phyloP scores from a whole-genome alignment of 2,329 filamentous ascomycete species.

The Fusarium staphyleae region DNA sequence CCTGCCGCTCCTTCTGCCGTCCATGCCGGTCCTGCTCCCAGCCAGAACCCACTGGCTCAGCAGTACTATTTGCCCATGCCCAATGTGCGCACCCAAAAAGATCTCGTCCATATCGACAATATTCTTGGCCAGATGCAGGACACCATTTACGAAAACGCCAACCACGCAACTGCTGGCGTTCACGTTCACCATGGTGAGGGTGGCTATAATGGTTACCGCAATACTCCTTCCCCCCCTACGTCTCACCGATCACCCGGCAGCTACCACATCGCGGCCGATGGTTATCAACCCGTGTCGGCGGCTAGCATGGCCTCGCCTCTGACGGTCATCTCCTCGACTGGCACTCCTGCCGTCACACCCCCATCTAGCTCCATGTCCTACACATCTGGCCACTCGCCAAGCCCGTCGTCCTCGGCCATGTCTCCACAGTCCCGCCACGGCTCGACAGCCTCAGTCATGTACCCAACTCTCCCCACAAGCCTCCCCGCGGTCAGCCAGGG shows the following conservation, averaged over 20 bases:
- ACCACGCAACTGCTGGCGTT: constrained; percentile 80
- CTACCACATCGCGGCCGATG: constrained; percentile 47
- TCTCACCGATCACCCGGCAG: constrained; percentile 48
- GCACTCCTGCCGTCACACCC: constrained; percentile 79
- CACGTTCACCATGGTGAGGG: constrained; percentile 78
- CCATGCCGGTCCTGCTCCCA: constrained; percentile 63
- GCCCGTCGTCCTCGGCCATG: constrained; percentile 73
- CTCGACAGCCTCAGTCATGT: constrained; percentile 69
- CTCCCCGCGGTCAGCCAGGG: constrained; percentile 71
- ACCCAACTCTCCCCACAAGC: constrained; percentile 69
- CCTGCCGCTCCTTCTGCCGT: constrained; percentile 54
- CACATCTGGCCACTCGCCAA: constrained; percentile 78
- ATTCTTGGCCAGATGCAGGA: constrained; percentile 96
- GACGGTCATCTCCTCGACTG: constrained; percentile 65
- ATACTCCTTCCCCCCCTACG: constrained; percentile 61
- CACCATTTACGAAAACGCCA: constrained; percentile 93
- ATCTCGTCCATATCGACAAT: constrained; percentile 91
- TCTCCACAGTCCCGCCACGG: constrained; percentile 71
- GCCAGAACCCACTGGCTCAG: constrained; percentile 65
- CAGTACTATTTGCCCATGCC: constrained; percentile 89
- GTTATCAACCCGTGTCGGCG: constrained; percentile 54
- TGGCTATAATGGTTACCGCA: constrained; percentile 63
- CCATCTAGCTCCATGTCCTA: constrained; percentile 79
- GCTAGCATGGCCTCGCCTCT: constrained; percentile 68
- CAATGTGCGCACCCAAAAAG: constrained; percentile 90